Base-by-base conservation (phyloP, 805 yeast species). In the Torulaspora microellipsoides region DNA sequence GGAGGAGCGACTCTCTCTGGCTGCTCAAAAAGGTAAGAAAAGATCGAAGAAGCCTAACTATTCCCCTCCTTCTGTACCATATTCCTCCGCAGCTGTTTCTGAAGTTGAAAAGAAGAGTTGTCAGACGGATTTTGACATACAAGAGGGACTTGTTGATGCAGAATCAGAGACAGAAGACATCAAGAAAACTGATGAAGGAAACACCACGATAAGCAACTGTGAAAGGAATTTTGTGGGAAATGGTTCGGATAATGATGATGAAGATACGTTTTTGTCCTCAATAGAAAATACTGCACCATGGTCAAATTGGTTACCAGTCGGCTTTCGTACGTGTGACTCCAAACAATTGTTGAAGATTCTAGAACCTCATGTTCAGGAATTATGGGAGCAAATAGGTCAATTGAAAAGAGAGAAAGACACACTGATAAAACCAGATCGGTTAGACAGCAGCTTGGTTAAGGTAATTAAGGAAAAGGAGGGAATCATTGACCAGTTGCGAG, bases 1-100 rank as follows among this genome's bases (percentile, higher is more conserved):
- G 52, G 95, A 87, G 56, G 96, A 90, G 56, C 72, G 97, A 48
- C 70, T 90, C 40, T 95, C 93, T 1, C 64, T 80, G 48, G 96
- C 96, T 1, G 88, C 95, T 6, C 72, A 76, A 49, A 56, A 65
- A 34, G 67, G 67, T 31, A 56, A 59, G 36, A 57, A 55, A 47
- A 62, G 58, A 45, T 51, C 53, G 39, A 63, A 53, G 46, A 62
- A 55, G 47, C 48, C 44, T 3, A 51, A 59, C 9, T 38, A 60
- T n/a, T 25, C 50, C 13, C 37, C 39, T n/a, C 42, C 44, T 12
- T 29, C 40, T 13, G 36, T 38, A 10, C 36, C 50, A 11, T 25
- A 27, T 15, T 34, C 43, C 7, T 14, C 27, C 15, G 28, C 17
- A n/a, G 29, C 25, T 9, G 27, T 20, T 13, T n/a, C 12, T 13